Percentiles rank a stretch among this genome's conserved stretches.
Evolutionary conservation across 192 early-diverging fungal species (phyloP).

Genomic region (Rhizophagus clarus): DNA sequence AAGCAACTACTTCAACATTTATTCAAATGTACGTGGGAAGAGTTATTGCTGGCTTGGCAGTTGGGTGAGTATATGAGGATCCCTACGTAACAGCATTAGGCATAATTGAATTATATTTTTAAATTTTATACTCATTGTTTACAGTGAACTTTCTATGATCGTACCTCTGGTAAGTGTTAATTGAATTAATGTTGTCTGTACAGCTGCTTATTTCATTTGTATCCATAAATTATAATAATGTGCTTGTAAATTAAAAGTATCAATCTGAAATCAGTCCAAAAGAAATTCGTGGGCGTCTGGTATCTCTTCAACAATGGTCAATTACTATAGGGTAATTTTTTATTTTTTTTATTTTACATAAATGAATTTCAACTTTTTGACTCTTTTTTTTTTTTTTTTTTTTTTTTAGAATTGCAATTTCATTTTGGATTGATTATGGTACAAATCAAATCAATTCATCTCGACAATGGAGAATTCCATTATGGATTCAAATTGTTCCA

Average conservation of each 20-base stretch:
- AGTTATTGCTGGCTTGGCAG: slow-evolving; percentile 76
- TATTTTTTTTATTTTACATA: background rate
- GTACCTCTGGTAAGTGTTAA: slow-evolving; percentile 48
- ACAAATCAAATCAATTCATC: slow-evolving; percentile 44
- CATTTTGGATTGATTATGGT: slow-evolving; percentile 66
- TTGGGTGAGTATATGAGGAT: slow-evolving; percentile 56
- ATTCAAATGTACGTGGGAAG: slow-evolving; percentile 76
- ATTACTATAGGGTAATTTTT: slow-evolving; percentile 79
- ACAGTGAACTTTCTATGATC: slow-evolving; percentile 53
- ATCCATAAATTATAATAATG: background rate
- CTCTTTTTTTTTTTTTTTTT: slow-evolving; percentile 12
- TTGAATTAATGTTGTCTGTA: background rate
- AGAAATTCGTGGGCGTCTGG: slow-evolving; percentile 82
- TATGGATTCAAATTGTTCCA: slow-evolving; percentile 82
- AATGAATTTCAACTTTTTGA: background rate
- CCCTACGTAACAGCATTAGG: too few relatives aligned
- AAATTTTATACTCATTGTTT: slow-evolving; percentile 18
- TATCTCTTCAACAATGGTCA: slow-evolving; percentile 87
- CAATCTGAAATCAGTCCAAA: slow-evolving; percentile 84
- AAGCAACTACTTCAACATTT: slow-evolving; percentile 60
- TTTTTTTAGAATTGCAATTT: slow-evolving; percentile 57
- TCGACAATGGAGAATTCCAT: slow-evolving; percentile 79
- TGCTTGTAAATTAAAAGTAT: slow-evolving; percentile 33
- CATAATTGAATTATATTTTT: slow-evolving; percentile 3
- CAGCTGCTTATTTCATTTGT: background rate